phyloP scores from a whole-genome alignment of 176 grass and related monocot genomes.

The Alopecurus myosuroides region DNA sequence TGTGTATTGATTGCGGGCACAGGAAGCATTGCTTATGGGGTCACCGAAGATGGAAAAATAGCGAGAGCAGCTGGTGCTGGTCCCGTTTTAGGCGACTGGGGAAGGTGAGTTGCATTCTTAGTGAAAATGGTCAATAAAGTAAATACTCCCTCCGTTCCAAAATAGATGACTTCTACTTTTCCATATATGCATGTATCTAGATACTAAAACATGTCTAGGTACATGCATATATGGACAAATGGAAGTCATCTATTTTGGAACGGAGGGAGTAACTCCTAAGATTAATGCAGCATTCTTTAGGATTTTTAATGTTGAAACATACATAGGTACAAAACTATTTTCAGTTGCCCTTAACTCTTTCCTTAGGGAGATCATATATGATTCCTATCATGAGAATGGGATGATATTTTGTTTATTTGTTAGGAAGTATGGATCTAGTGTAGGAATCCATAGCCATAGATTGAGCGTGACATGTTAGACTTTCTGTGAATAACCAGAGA shows the following conservation, averaged over 20 bases:
- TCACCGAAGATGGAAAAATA: conserved; percentile 87
- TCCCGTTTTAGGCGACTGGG: conserved; percentile 94
- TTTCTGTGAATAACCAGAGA: neutral
- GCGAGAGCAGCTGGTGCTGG: conserved; percentile 94
- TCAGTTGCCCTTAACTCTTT: neutral
- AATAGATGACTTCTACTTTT: no score
- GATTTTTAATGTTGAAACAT: neutral
- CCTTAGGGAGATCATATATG: neutral
- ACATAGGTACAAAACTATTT: neutral
- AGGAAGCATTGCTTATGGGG: conserved; percentile 91
- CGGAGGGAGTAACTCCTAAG: no score
- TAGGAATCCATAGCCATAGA: neutral
- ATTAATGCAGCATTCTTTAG: neutral
- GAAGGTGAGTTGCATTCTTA: conserved; percentile 55
- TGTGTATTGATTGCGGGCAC: conserved; percentile 97
- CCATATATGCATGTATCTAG: no score
- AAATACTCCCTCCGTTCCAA: no score
- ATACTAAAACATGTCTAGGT: no score
- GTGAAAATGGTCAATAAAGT: neutral
- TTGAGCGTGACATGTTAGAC: neutral
- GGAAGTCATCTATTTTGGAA: no score
- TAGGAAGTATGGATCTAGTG: neutral
- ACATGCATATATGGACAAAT: no score
- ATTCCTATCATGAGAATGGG: conserved; percentile 11
- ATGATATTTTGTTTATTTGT: neutral